phyloP scores from a whole-genome alignment of 2,329 filamentous ascomycete species.

The Scorias spongiosa region DNA sequence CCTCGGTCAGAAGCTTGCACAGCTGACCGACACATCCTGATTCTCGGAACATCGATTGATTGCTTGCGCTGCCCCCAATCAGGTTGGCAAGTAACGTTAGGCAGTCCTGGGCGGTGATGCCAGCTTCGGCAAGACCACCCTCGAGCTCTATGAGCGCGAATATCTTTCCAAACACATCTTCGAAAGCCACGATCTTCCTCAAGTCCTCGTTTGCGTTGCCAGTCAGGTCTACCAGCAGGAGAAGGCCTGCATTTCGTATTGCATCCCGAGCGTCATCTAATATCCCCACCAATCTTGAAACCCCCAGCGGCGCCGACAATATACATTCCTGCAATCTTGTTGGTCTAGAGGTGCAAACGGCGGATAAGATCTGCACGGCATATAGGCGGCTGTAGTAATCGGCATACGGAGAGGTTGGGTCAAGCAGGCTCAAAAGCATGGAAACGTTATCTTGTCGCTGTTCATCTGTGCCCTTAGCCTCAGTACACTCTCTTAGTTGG shows the following conservation, averaged over 20 bases:
- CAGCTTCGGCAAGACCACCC: constrained; percentile 67
- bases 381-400: constrained; percentile 57
- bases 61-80: constrained; percentile 71
- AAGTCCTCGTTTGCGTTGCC: constrained; percentile 66
- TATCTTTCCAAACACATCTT: constrained; percentile 78
- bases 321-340: constrained; percentile 92
- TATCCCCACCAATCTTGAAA: constrained; percentile 68
- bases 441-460: constrained; percentile 91
- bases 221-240: constrained; percentile 78
- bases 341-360: constrained; percentile 70
- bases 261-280: constrained; percentile 78
- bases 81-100: constrained; percentile 82
- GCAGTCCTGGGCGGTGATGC: constrained; percentile 81
- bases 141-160: constrained; percentile 72
- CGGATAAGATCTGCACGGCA: constrained; percentile 72
- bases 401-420: constrained; percentile 67
- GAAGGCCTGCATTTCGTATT: constrained; percentile 69
- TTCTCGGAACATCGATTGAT: constrained; percentile 87
- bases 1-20: constrained; percentile 44
- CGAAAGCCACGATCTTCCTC: constrained; percentile 89
- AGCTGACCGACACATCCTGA: constrained; percentile 67
- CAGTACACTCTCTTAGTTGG: constrained; percentile 10
- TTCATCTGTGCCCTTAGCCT: constrained; percentile 33
- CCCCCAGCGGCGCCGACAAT: constrained; percentile 73
- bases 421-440: constrained; percentile 74